Percentiles rank a stretch among this genome's conserved stretches.
Evolutionary conservation across 352 stramenopile species (phyloP).

Genomic region (Phytopythium helicoides): DNA sequence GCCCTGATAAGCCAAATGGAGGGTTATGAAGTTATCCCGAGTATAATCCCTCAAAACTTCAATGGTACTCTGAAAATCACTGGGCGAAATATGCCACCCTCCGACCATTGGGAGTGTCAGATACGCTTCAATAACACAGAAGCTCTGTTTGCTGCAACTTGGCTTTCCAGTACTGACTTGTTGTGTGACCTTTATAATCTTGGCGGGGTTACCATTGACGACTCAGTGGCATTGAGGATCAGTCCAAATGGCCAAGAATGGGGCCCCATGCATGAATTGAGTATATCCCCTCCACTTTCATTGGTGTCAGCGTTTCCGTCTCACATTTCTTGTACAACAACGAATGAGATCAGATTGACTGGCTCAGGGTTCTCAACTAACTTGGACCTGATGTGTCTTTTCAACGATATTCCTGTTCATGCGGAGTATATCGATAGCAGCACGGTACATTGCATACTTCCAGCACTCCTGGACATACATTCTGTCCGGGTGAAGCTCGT

Average conservation of each 20-base stretch:
- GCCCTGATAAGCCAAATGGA: slow-evolving; percentile 20
- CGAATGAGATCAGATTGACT: slow-evolving; percentile 16
- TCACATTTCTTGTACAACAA: slow-evolving; percentile 13
- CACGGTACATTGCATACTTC: too few species aligned
- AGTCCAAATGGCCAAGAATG: slow-evolving; percentile 54
- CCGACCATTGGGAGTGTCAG: slow-evolving; percentile 21
- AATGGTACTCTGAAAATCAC: slow-evolving; percentile 27
- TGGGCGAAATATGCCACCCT: slow-evolving; percentile 18
- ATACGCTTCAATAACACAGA: slow-evolving; percentile 7
- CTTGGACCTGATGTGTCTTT: slow-evolving; percentile 32
- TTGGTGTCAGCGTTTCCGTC: slow-evolving; percentile 10
- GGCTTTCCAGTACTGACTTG: slow-evolving; percentile 26
- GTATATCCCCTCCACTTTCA: slow-evolving; percentile 18
- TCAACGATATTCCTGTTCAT: slow-evolving; percentile 23
- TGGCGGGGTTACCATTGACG: not conserved
- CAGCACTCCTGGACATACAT: too few species aligned
- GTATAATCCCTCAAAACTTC: slow-evolving; percentile 31
- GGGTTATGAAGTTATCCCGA: slow-evolving; percentile 12
- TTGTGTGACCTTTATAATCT: slow-evolving; percentile 18
- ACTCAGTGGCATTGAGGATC: slow-evolving; percentile 20
- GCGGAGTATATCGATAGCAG: too few species aligned
- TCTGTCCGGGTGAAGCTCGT: too few species aligned
- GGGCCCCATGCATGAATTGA: slow-evolving; percentile 13
- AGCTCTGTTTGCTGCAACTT: slow-evolving; percentile 7
- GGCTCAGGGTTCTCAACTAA: slow-evolving; percentile 35